Evolutionary conservation across 495 filamentous ascomycete genomes (phyloP).

Genomic region (Elaphomyces granulatus): DNA sequence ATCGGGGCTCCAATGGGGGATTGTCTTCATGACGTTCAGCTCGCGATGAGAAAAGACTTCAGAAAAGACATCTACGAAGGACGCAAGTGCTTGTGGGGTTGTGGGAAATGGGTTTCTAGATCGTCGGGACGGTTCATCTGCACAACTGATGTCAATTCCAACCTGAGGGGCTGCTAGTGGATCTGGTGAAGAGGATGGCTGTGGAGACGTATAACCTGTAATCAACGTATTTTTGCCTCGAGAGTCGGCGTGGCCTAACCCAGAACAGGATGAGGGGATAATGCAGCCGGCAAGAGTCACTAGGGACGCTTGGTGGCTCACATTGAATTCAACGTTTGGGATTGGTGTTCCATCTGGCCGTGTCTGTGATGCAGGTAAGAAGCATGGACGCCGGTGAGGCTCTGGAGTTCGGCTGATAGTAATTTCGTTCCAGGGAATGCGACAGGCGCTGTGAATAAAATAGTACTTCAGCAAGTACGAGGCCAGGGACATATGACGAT

Average conservation of each 20-base stretch:
- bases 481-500: conserved; percentile 42
- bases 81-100: conserved; percentile 40
- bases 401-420: conserved; percentile 43
- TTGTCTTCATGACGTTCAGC: conserved; percentile 40
- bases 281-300: conserved; percentile 46
- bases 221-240: no score
- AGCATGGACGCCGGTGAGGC: conserved; percentile 51
- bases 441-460: conserved; percentile 47
- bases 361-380: conserved; percentile 22
- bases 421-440: conserved; percentile 51
- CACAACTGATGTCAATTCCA: conserved; percentile 66
- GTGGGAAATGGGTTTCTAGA: conserved; percentile 14
- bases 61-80: conserved; percentile 64
- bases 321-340: conserved; percentile 60
- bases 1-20: conserved; percentile 6
- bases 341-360: conserved; percentile 11
- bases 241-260: no score
- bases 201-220: no score
- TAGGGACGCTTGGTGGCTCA: conserved; percentile 73
- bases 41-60: conserved; percentile 57
- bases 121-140: conserved; percentile 48
- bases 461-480: conserved; percentile 70
- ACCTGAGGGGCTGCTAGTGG: conserved; percentile 21
- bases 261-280: conserved; percentile 17
- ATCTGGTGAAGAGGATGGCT: not conserved